Percentiles rank a stretch among this genome's conserved stretches.
Conservation (phyloP, 306 rosid genomes). For the Castanopsis chinensis region DNA sequence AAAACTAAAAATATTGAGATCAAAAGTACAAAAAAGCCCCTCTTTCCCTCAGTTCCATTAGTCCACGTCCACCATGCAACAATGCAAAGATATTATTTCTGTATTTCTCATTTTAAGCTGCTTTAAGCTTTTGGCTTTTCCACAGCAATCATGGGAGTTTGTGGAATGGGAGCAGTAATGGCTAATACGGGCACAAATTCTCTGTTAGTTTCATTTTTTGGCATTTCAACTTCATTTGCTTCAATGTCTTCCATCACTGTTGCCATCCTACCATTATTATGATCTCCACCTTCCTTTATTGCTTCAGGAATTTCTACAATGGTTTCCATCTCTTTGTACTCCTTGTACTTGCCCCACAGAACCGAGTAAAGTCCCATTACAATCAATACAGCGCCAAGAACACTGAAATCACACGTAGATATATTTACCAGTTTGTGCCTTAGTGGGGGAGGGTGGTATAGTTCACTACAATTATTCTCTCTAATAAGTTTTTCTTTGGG, state of each 20-base stretch:
- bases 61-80: neutral
- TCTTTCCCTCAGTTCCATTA: conserved; percentile 10
- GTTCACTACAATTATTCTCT: no score
- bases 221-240: conserved; percentile 41
- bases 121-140: conserved; percentile 34
- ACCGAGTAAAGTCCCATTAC: conserved; percentile 83
- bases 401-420: conserved; percentile 30
- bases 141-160: conserved; percentile 15
- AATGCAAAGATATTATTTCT: neutral
- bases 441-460: neutral
- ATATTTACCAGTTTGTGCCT: neutral
- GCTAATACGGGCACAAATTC: conserved; percentile 18
- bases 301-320: conserved; percentile 25
- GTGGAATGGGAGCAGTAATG: conserved; percentile 25
- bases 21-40: neutral
- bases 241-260: conserved; percentile 43
- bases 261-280: conserved; percentile 25
- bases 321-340: conserved; percentile 54
- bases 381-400: conserved; percentile 66
- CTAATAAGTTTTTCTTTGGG: no score
- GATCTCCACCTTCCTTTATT: conserved; percentile 26
- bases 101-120: neutral
- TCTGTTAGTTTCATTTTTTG: conserved; percentile 29
- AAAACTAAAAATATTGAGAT: conserved; percentile 5
- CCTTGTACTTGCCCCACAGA: conserved; percentile 88